Conservation (phyloP, 345 rosid genomes). For the Bruguiera sexangula region DNA sequence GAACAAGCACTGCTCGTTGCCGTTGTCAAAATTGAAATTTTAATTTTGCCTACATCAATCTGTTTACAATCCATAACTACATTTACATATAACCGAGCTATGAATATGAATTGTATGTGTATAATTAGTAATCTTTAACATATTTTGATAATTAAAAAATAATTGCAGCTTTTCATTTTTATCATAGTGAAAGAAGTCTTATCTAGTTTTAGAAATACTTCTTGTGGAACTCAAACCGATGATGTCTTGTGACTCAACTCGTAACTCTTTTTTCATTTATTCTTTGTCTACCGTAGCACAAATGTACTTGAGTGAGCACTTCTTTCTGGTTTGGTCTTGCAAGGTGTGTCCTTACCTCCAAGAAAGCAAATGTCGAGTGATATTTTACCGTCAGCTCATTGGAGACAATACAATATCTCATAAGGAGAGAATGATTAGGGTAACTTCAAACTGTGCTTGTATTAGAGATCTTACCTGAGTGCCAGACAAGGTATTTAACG, state of each 20-base stretch:
- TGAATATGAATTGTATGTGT: slow-evolving; percentile 4
- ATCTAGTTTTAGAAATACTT: slow-evolving; percentile 59
- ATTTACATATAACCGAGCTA: slow-evolving; percentile 13
- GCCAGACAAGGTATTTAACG: slow-evolving; percentile 89
- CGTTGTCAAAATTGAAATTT: slow-evolving; percentile 5
- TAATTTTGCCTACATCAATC: neutral
- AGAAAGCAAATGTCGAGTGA: neutral
- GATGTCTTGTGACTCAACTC: slow-evolving; percentile 71
- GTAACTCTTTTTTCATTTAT: neutral
- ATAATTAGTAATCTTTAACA: neutral
- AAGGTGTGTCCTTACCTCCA: slow-evolving; percentile 91
- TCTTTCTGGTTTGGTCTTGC: slow-evolving; percentile 96
- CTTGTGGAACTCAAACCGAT: slow-evolving; percentile 79
- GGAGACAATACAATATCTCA: neutral
- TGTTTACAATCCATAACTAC: neutral
- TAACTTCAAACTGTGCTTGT: neutral
- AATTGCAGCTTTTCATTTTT: neutral
- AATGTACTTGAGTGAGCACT: slow-evolving; percentile 66
- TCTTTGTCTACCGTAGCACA: slow-evolving; percentile 61
- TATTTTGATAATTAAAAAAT: slow-evolving; percentile 23
- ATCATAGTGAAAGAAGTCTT: slow-evolving; percentile 4
- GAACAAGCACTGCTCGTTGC: neutral
- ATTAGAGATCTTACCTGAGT: slow-evolving; percentile 57
- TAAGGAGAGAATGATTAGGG: neutral
- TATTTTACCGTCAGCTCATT: neutral